Evolutionary conservation across 805 yeast genomes (phyloP).

Genomic region (Lipomyces chichibuensis): DNA sequence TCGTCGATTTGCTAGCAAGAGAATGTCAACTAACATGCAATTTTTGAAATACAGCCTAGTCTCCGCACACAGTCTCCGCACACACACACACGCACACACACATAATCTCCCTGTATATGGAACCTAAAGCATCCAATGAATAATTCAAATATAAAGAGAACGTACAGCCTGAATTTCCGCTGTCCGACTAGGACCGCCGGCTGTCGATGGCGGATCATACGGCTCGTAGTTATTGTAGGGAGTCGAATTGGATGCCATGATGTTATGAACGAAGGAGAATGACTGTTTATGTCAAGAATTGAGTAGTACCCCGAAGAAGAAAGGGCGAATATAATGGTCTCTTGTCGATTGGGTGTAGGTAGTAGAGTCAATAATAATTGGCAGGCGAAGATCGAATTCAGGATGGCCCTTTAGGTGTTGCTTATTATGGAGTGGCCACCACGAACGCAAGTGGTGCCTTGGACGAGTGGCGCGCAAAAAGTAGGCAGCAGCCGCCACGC

Average conservation of each 20-base stretch:
- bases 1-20: conserved; percentile 75
- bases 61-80: neutral
- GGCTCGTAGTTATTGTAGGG: conserved; percentile 89
- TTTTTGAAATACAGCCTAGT: neutral
- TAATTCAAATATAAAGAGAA: conserved; percentile 44
- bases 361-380: neutral
- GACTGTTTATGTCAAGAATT: neutral
- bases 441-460: neutral
- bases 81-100: too few relatives aligned
- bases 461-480: neutral
- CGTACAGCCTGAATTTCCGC: conserved; percentile 83
- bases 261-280: neutral
- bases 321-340: neutral
- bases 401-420: neutral
- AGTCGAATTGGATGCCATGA: conserved; percentile 29
- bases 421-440: neutral
- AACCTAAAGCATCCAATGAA: conserved; percentile 34
- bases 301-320: neutral
- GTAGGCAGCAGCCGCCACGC: neutral
- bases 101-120: too few relatives aligned
- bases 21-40: conserved; percentile 39
- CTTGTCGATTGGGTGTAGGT: neutral
- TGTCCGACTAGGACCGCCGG: conserved; percentile 59
- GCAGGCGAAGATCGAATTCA: neutral
- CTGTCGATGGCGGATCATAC: conserved; percentile 42